These are phyloP conservation scores for Nakataea oryzae DNA, from an alignment of 2,329 filamentous ascomycete genomes.

Conservation along the genomic window DNA sequence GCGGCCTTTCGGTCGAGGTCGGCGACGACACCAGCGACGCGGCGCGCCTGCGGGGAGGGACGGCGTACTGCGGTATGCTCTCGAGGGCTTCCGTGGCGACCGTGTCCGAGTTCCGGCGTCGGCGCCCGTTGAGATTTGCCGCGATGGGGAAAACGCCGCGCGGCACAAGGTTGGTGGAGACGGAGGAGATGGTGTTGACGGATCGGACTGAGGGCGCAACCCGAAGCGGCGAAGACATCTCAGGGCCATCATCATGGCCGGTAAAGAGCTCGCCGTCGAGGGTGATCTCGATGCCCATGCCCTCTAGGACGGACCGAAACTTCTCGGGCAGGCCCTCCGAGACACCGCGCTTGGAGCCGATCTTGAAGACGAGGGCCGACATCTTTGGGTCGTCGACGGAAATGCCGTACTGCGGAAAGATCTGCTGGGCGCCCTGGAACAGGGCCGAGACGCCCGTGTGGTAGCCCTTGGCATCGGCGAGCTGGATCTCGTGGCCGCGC, in stretches of 20 bases:
- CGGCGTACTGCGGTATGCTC: background rate
- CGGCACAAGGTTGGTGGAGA: background rate
- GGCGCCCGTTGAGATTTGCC: background rate
- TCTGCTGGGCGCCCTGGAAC: conserved; percentile 69
- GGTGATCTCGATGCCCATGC: conserved; percentile 34
- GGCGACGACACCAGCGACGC: background rate
- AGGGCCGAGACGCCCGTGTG: conserved; percentile 65
- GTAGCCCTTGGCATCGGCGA: conserved; percentile 46
- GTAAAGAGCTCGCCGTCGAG: background rate
- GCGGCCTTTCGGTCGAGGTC: background rate
- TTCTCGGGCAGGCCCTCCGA: conserved; percentile 50
- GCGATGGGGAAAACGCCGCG: background rate
- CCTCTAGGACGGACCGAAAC: conserved; percentile 56
- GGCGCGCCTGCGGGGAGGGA: background rate
- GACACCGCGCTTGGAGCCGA: conserved; percentile 54
- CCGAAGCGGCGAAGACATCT: background rate
- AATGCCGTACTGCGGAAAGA: conserved; percentile 60
- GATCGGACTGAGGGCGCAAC: background rate
- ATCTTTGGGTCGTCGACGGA: conserved; percentile 60
- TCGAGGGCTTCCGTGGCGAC: background rate
- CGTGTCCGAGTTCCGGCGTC: background rate
- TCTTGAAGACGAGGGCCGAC: conserved; percentile 67
- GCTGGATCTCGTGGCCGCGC: conserved; percentile 55
- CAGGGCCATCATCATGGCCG: background rate
- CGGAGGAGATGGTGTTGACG: background rate